Evolutionary conservation across 1,284 basidiomycete genomes (phyloP), one percentile per base, ranked within the genome.

Genomic region (Cryptococcus sp.): DNA sequence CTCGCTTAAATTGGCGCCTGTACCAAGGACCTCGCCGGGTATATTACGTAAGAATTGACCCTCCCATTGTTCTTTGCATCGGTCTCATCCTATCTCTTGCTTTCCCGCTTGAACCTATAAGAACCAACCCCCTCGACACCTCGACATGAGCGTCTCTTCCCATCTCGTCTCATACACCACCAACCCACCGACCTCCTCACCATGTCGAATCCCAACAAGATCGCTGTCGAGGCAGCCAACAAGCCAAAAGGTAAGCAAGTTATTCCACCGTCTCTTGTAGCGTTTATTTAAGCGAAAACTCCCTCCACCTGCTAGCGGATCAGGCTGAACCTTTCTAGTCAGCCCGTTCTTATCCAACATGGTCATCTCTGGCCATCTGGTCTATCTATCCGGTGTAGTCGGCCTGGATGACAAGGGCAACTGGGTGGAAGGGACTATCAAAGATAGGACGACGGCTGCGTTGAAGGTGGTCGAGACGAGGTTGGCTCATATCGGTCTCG

Each of bases 391-490:
- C 5, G 53, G 53, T 11, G 39, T 52, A 2, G 28, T 52, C 18
- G 50, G 50, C 12, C 21, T 45, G 5, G 85, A 87, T 63, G 76
- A 83, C 1, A 79, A 84, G 44, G 86, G 85, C 0, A 87, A 86
- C 65, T 74, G 77, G 43, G 75, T 85, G 50, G 79, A 86, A 47
- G 80, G 85, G 3, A 82, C 80, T 5, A 86, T 86, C 4, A 83
- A 82, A 62, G 86, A 86, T 2, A 78, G 82, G 54, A 86, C 85
- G 0, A 77, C 86, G 66, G 78, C 76, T 42, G 75, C 80, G 12
- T 80, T 79, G 60, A 85, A 87, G 47, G 82, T 83, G 56, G 85
- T 86, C 5, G 77, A 81, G 56, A 85, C 42, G 24, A 36, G 53
- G 2, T 32, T 54, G 2, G n/a, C 19, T 9, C 37, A 36, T 18